Conservation (phyloP, 805 yeast species). For the Candida broadrunensis region DNA sequence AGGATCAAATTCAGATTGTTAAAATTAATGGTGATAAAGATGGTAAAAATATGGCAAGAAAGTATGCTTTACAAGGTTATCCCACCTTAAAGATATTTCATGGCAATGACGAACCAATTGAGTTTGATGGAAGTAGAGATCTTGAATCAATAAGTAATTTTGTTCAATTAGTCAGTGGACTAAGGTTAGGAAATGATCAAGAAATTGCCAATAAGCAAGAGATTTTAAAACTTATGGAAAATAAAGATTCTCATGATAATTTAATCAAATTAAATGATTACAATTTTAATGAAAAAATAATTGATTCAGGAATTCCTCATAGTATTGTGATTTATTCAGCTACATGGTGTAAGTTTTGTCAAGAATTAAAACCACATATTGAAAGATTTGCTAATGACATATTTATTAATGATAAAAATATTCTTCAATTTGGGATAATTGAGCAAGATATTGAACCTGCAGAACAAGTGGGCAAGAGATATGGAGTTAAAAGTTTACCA, state of each 20-base stretch:
- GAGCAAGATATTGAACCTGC: conserved; percentile 47
- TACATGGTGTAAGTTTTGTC: conserved; percentile 60
- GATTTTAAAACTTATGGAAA: conserved; percentile 2
- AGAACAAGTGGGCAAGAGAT: conserved; percentile 37
- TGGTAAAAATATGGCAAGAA: conserved; percentile 47
- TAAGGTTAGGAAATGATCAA: conserved; percentile 11
- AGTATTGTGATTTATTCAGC: conserved; percentile 56
- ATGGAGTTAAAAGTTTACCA: conserved; percentile 48
- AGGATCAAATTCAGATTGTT: conserved; percentile 44
- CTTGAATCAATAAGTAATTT: conserved; percentile 51
- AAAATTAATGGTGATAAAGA: conserved; percentile 59
- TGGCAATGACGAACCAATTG: conserved; percentile 48
- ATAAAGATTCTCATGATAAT: conserved; percentile 11
- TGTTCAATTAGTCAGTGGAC: conserved; percentile 36
- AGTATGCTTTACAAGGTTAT: conserved; percentile 56
- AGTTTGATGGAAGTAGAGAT: conserved; percentile 55
- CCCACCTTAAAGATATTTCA: conserved; percentile 66
- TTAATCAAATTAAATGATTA: conserved; percentile 32
- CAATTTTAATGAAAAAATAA: conserved; percentile 42
- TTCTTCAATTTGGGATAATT: conserved; percentile 40
- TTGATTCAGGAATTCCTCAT: conserved; percentile 25
- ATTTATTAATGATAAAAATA: conserved; percentile 30
- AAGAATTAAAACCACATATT: conserved; percentile 49
- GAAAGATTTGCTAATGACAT: conserved; percentile 48
- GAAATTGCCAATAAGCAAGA: conserved; percentile 1